phyloP scores from a whole-genome alignment of 768 basidiomycete species.

The Lactarius trivialis region DNA sequence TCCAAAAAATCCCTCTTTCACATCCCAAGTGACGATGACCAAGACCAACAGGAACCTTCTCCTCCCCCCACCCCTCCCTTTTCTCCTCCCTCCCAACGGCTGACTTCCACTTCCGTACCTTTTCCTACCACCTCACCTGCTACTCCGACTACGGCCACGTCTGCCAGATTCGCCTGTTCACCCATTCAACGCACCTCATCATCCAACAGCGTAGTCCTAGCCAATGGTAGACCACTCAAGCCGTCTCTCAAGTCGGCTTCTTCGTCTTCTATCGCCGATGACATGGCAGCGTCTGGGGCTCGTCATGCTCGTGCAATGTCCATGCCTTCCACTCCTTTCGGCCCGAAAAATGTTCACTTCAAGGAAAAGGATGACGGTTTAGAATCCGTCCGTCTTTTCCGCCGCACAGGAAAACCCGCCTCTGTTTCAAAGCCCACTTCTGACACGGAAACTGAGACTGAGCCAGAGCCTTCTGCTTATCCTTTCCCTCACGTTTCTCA shows the following conservation, averaged over 20 bases:
- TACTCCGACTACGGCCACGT: neutral
- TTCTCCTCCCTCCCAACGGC: neutral
- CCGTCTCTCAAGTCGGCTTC: conserved; percentile 68
- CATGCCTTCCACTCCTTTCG: conserved; percentile 53
- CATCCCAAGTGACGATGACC: conserved; percentile 19
- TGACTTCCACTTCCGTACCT: conserved; percentile 1
- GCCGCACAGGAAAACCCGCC: conserved; percentile 63
- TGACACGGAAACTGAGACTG: conserved; percentile 28
- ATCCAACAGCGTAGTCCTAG: conserved; percentile 43
- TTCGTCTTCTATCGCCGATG: conserved; percentile 42
- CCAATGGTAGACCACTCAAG: conserved; percentile 83
- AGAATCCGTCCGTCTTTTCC: conserved; percentile 56
- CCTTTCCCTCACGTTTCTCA: conserved; percentile 23
- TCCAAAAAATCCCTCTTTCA: conserved; percentile 21
- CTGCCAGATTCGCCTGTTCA: neutral
- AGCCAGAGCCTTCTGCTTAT: conserved; percentile 28
- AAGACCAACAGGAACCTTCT: conserved; percentile 18
- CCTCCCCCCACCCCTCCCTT: conserved; percentile 14
- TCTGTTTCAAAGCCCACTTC: conserved; percentile 44
- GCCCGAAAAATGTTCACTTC: conserved; percentile 85
- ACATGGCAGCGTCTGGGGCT: conserved; percentile 27
- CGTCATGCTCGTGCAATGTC: conserved; percentile 41
- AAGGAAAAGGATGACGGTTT: conserved; percentile 52
- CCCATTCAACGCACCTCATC: conserved; percentile 21
- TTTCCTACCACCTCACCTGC: conserved; percentile 10